Percentiles rank a stretch among this genome's conserved stretches.
phyloP scores from a whole-genome alignment of 78 protist species.

The Tieghemostelium lacteum region DNA sequence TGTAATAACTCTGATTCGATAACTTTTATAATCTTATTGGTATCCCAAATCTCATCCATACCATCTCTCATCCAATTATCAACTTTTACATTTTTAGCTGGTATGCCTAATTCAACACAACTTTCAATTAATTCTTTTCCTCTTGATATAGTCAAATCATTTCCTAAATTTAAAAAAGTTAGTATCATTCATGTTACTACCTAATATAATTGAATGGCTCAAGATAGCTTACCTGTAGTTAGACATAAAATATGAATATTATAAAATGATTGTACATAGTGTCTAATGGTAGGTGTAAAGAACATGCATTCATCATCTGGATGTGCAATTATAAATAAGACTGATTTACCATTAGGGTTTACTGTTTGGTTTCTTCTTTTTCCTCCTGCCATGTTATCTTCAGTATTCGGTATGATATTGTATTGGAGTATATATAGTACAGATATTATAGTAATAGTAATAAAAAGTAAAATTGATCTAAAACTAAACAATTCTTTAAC shows the following conservation, averaged over 20 bases:
- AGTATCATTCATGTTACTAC: neutral
- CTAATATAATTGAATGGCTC: neutral
- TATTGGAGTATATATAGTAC: no score
- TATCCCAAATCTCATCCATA: conserved; percentile 5
- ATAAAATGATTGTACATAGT: neutral
- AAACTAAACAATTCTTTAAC: no score
- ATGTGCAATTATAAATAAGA: conserved; percentile 87
- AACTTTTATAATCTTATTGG: neutral
- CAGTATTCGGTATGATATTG: no score
- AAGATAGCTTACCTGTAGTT: conserved; percentile 69
- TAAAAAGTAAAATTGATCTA: no score
- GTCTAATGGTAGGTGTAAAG: conserved; percentile 82
- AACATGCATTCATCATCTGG: conserved; percentile 97
- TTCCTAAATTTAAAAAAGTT: neutral
- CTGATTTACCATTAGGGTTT: no score
- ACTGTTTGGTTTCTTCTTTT: neutral
- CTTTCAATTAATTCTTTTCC: conserved; percentile 66
- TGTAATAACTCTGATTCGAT: neutral
- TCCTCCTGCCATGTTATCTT: conserved; percentile 11
- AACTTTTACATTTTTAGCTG: conserved; percentile 5
- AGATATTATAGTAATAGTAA: no score
- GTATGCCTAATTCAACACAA: conserved; percentile 27
- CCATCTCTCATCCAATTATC: conserved; percentile 61
- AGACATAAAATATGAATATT: conserved; percentile 74
- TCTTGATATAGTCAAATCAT: conserved; percentile 5